Conservation (phyloP, 2,329 filamentous ascomycete species). For the Pseudopyricularia javanii region DNA sequence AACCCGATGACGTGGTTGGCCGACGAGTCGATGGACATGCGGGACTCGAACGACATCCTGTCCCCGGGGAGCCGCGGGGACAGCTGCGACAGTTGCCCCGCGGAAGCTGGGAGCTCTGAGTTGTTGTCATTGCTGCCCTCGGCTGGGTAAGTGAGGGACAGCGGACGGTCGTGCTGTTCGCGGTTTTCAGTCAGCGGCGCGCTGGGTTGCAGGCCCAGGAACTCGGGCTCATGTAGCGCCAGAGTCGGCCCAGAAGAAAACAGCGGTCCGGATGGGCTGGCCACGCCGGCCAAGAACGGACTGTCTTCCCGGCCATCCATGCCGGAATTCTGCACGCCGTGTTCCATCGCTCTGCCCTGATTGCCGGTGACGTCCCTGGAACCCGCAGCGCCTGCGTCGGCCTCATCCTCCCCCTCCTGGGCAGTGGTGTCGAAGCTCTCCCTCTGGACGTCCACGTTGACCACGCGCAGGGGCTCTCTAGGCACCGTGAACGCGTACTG, state of each 20-base stretch:
- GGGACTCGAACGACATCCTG: constrained; percentile 3
- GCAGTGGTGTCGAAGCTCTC: constrained; percentile 9
- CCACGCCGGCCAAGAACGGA: background rate
- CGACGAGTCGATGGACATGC: constrained; percentile 2
- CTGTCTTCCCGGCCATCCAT: background rate
- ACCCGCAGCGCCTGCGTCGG: background rate
- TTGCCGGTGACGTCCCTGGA: background rate
- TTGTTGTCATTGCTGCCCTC: background rate
- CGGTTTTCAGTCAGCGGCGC: background rate
- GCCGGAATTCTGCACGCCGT: background rate
- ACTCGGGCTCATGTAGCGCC: background rate
- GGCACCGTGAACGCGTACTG: constrained; percentile 92
- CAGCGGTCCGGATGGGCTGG: background rate
- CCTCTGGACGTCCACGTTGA: constrained; percentile 56
- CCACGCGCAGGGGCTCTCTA: constrained; percentile 73
- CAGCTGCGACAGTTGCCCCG: background rate
- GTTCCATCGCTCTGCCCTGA: background rate
- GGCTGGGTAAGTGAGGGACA: background rate
- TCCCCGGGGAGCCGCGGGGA: background rate
- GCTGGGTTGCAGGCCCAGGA: background rate
- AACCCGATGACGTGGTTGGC: constrained; percentile 11
- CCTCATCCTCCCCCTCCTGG: constrained; percentile 1
- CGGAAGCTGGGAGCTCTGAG: background rate
- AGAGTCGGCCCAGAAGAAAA: background rate
- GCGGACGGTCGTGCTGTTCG: background rate